Evolutionary conservation across 2,329 filamentous ascomycete genomes (phyloP).

Genomic region (Stachybotrys chartarum): DNA sequence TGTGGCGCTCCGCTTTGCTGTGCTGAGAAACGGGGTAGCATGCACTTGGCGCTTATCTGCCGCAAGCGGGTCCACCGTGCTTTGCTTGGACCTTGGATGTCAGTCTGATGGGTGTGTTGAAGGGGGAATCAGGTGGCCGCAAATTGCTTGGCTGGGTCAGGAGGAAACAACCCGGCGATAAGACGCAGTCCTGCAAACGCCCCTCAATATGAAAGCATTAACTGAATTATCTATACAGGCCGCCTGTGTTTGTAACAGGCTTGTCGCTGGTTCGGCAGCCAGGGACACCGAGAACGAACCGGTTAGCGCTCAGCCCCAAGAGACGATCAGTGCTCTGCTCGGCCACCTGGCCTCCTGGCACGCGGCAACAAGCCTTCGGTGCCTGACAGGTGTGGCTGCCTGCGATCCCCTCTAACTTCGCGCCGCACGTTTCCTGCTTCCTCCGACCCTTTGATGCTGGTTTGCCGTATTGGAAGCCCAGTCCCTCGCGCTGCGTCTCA

Average conservation of each 20-base stretch:
- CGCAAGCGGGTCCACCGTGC: constrained; percentile 10
- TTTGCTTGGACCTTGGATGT: not conserved
- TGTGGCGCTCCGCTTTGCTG: not conserved
- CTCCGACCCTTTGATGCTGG: too few species aligned
- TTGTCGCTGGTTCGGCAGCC: too few species aligned
- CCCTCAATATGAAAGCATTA: too few species aligned
- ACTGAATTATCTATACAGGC: too few species aligned
- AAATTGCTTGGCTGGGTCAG: not conserved
- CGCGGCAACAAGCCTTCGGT: not conserved
- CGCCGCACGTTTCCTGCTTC: too few species aligned
- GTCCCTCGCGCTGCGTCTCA: not conserved
- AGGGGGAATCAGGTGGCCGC: not conserved
- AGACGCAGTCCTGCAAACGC: not conserved
- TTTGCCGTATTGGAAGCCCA: too few species aligned
- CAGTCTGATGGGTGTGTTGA: not conserved
- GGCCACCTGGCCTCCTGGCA: not conserved
- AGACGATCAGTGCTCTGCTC: not conserved
- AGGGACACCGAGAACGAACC: not conserved
- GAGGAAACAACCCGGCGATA: not conserved
- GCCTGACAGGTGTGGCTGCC: not conserved
- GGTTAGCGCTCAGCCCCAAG: not conserved
- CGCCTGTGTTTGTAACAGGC: too few species aligned
- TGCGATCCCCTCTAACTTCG: too few species aligned
- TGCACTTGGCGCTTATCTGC: constrained; percentile 4
- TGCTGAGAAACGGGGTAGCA: constrained; percentile 8